These are phyloP conservation scores for Ophiostoma sp. DNA, from an alignment of 2,329 filamentous ascomycete species.

Conservation along the genomic window DNA sequence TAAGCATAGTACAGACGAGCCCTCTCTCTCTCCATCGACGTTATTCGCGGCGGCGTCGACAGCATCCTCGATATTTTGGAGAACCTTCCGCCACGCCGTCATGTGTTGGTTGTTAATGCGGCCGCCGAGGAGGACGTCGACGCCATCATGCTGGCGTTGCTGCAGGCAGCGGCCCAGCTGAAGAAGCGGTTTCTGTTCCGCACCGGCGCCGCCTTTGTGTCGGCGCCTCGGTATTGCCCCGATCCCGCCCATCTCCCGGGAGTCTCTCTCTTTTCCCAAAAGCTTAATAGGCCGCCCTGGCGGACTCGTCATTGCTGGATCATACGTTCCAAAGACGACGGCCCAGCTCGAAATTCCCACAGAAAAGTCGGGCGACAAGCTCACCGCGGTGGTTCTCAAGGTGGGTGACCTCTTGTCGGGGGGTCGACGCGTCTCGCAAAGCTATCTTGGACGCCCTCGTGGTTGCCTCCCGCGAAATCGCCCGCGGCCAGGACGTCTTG, in stretches of 20 bases:
- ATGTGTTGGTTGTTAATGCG: conserved; percentile 52
- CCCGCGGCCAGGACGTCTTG: conserved; percentile 52
- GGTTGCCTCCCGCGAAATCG: no score
- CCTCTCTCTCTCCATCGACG: no score
- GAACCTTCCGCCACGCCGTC: no score
- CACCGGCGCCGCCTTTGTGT: conserved; percentile 14
- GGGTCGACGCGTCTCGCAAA: no score
- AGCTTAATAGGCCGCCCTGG: not conserved
- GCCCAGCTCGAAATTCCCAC: no score
- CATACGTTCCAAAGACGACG: conserved; percentile 15
- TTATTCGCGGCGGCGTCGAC: no score
- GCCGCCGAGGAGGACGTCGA: conserved; percentile 54
- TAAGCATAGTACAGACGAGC: no score
- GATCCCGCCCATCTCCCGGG: not conserved
- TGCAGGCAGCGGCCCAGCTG: conserved; percentile 40
- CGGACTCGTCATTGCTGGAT: not conserved
- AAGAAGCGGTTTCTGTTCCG: conserved; percentile 41
- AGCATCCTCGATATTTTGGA: no score
- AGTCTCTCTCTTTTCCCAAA: not conserved
- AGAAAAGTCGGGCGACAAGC: no score
- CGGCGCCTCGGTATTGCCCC: not conserved
- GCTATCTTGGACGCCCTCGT: no score
- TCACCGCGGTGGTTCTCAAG: no score
- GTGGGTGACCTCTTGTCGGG: no score
- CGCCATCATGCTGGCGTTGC: conserved; percentile 52